Evolutionary conservation across 345 rosid species (phyloP), one percentile per base, ranked within the genome.

Genomic region (Pistacia vera): DNA sequence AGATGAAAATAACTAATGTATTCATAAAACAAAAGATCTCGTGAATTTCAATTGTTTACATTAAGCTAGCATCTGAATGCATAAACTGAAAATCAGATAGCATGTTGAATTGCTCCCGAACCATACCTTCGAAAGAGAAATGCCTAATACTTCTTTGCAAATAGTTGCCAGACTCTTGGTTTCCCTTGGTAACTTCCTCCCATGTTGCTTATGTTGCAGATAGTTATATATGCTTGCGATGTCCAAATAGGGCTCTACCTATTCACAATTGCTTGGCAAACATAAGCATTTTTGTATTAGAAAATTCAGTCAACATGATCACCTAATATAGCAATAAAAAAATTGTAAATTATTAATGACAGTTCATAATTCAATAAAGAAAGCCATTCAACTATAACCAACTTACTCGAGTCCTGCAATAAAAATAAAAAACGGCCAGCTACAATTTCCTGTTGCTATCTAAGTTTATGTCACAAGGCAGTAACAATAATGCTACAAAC

Each of bases 181-280:
- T 75, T 91, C 90, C 75, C 84, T 94, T 22, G 94, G 82, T 1
- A 71, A 38, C 78, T 81, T 91, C 81, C 85, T 88, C 79, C 91
- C 94, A n/a, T 36, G 72, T 74, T 76, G 87, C 84, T 88, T 93
- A 81, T 83, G 85, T 66, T 86, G 94, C 82, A 90, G 72, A 69
- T 84, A 46, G 78, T 80, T 81, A 82, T 90, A 87, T 73, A 91
- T 44, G 66, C 83, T 78, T 52, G 85, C 77, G 72, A 91, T 91
- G 77, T 93, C 97, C 84, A 95, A 68, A 85, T 90, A 95, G 4
- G 95, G 98, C 81, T 95, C 95, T 80, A 95, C 88, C 97, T 91
- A 77, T 67, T 76, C 80, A 84, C 17, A 73, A 81, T 82, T 35
- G 72, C 66, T 67, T 75, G 54, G 25, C 72, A 73, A 3, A 72